A percentile compares a stretch with the other conserved stretches of the same genome.
These are phyloP conservation scores for Euclidium syriacum DNA, from an alignment of 345 rosid species.

Conservation along the genomic window DNA sequence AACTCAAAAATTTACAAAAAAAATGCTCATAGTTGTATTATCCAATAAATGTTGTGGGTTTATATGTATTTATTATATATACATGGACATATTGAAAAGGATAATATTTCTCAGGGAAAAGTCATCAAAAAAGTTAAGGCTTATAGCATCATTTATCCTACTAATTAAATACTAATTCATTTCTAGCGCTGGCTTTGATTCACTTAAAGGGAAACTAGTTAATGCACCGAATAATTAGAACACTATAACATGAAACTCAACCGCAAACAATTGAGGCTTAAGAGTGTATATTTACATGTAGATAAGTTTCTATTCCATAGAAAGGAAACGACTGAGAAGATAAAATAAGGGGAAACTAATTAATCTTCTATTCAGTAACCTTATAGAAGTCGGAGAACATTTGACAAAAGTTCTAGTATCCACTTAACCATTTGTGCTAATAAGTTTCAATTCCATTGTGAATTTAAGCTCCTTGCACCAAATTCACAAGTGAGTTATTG, in stretches of 20 bases:
- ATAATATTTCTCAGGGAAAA: background rate
- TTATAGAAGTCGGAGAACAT: background rate
- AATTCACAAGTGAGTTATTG: background rate
- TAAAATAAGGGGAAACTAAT: background rate
- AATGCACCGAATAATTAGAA: background rate
- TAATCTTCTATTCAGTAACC: background rate
- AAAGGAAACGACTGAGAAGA: background rate
- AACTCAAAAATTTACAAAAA: background rate
- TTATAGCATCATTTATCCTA: background rate
- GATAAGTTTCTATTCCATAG: background rate
- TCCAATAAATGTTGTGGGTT: background rate
- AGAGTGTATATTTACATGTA: background rate
- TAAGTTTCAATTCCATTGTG: background rate
- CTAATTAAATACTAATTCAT: background rate
- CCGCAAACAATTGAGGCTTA: background rate
- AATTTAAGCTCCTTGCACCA: slow-evolving; percentile 1
- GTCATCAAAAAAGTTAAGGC: background rate
- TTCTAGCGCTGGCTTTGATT: background rate
- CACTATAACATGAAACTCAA: slow-evolving; percentile 7
- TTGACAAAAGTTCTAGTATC: background rate
- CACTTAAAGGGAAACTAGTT: background rate
- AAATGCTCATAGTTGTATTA: background rate
- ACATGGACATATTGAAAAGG: background rate
- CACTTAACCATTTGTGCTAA: background rate
- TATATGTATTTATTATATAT: background rate